Evolutionary conservation across 2,329 filamentous ascomycete species (phyloP).

Genomic region (Gremmenia infestans): DNA sequence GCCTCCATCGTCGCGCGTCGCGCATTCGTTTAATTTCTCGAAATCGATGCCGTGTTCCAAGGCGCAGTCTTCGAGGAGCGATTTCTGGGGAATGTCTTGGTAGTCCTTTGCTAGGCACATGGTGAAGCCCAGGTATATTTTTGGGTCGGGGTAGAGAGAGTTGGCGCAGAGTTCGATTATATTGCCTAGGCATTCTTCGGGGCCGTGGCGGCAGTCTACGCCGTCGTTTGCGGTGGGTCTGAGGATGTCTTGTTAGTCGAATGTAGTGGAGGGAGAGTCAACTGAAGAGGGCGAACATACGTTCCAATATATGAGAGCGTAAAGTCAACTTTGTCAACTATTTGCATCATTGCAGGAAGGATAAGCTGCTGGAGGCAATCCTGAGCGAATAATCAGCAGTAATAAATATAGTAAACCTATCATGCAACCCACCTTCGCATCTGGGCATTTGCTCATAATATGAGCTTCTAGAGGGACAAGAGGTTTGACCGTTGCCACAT

Average conservation of each 20-base stretch:
- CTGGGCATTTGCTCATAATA: slow-evolving; percentile 96
- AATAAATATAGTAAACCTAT: slow-evolving; percentile 1
- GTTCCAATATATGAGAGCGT: slow-evolving; percentile 83
- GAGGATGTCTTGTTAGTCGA: slow-evolving; percentile 3
- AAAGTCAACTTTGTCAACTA: slow-evolving; percentile 84
- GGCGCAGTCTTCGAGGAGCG: slow-evolving; percentile 81
- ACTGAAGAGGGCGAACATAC: slow-evolving; percentile 39
- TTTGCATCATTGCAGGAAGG: slow-evolving; percentile 78
- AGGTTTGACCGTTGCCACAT: neutral
- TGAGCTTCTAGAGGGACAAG: slow-evolving; percentile 83
- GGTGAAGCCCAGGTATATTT: slow-evolving; percentile 85
- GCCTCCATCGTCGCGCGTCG: slow-evolving; percentile 68
- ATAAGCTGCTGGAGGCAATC: slow-evolving; percentile 78
- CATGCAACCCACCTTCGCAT: slow-evolving; percentile 55
- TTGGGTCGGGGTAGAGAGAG: slow-evolving; percentile 75
- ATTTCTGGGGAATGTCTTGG: slow-evolving; percentile 66
- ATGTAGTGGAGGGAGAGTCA: neutral
- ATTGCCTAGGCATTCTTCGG: slow-evolving; percentile 86
- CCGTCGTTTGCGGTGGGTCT: slow-evolving; percentile 72
- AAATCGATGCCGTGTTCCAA: slow-evolving; percentile 88
- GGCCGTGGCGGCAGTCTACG: slow-evolving; percentile 83
- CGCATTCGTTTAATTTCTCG: slow-evolving; percentile 73
- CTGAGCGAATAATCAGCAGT: slow-evolving; percentile 27
- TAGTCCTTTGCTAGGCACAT: slow-evolving; percentile 84
- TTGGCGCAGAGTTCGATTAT: slow-evolving; percentile 91